A percentile compares a stretch with the other conserved stretches of the same genome.
Evolutionary conservation across 139 green algal species (phyloP).

Genomic region (Nannochloris sp.): DNA sequence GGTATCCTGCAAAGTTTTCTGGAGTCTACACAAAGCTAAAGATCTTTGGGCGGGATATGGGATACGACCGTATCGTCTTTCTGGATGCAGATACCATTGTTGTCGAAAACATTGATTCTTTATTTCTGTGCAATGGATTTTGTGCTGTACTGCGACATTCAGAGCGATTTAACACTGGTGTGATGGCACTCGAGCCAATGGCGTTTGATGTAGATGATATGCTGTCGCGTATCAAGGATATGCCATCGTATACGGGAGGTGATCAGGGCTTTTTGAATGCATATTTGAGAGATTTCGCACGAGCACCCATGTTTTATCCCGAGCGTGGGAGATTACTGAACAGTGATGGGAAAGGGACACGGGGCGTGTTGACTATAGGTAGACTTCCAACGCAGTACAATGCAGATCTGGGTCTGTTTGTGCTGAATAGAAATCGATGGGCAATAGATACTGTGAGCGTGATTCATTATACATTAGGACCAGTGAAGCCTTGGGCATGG

Average conservation of each 20-base stretch:
- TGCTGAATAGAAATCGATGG: constrained; percentile 56
- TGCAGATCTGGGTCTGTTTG: constrained; percentile 61
- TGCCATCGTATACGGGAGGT: constrained; percentile 61
- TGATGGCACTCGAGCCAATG: constrained; percentile 53
- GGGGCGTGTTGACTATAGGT: constrained; percentile 14
- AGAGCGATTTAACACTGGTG: constrained; percentile 66
- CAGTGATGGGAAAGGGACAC: neutral
- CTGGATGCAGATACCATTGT: constrained; percentile 67
- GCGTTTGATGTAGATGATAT: constrained; percentile 46
- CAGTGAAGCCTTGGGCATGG: constrained; percentile 73
- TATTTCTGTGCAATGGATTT: constrained; percentile 59
- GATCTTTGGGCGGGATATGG: constrained; percentile 49
- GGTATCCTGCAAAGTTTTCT: constrained; percentile 46
- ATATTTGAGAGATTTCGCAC: constrained; percentile 52
- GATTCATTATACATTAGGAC: constrained; percentile 67
- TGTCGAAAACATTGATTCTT: constrained; percentile 43
- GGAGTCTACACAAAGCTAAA: constrained; percentile 72
- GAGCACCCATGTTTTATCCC: constrained; percentile 54
- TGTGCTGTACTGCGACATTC: constrained; percentile 60
- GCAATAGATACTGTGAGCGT: constrained; percentile 42
- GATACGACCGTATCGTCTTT: constrained; percentile 61
- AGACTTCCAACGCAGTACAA: constrained; percentile 61
- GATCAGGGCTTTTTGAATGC: constrained; percentile 61
- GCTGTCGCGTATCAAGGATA: constrained; percentile 39
- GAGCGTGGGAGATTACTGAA: constrained; percentile 3